These are phyloP conservation scores for Stramenopiles sp. DNA, from an alignment of 352 stramenopile species.

Conservation along the genomic window DNA sequence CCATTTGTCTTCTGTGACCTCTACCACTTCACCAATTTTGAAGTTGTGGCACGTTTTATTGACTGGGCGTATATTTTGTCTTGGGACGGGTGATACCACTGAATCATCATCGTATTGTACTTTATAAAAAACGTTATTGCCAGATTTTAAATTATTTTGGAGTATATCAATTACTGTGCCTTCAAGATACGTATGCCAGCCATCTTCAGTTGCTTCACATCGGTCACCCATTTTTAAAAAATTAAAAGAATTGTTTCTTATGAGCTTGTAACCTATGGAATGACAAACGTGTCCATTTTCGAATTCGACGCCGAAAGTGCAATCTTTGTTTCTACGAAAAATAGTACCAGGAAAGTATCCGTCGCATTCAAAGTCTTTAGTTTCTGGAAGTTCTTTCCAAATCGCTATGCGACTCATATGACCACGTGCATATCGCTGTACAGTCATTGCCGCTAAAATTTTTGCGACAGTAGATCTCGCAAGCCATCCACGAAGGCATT, in stretches of 20 bases:
- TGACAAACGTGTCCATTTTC: neutral
- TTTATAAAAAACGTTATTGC: neutral
- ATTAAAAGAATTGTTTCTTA: neutral
- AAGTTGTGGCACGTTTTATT: neutral
- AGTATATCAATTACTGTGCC: neutral
- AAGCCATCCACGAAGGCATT: neutral
- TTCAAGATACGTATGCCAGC: neutral
- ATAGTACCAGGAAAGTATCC: neutral
- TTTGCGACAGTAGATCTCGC: no score
- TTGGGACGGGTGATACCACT: neutral
- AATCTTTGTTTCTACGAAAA: neutral
- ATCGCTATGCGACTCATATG: neutral
- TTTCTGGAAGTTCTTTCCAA: neutral
- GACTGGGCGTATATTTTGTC: neutral
- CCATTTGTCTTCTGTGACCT: neutral
- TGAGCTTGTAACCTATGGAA: neutral
- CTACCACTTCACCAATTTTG: neutral
- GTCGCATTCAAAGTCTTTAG: neutral
- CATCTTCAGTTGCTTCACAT: neutral
- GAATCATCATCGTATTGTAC: neutral
- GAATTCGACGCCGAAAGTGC: neutral
- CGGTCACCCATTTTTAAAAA: neutral
- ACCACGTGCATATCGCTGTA: neutral
- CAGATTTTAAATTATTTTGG: neutral
- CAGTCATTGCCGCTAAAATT: neutral